Percentiles rank a stretch among this genome's conserved stretches.
Conservation (phyloP, 1,284 basidiomycete genomes). For the Sporisorium iseilematis-ciliati region DNA sequence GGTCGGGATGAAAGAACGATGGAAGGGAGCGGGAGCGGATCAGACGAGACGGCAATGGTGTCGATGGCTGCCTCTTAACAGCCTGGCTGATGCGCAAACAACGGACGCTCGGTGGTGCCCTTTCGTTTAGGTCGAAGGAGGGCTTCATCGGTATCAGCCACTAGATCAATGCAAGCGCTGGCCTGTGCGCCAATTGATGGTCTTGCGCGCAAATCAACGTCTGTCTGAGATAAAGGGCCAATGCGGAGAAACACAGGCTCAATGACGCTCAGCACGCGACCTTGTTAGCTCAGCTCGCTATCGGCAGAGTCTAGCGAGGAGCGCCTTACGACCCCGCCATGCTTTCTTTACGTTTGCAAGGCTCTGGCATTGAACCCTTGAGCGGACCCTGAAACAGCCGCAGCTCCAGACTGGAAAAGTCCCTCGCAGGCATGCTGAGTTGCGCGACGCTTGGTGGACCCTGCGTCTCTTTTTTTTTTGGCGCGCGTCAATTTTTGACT, state of each 20-base stretch:
- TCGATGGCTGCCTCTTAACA: background rate
- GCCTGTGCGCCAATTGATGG: background rate
- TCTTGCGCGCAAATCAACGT: slow-evolving; percentile 1
- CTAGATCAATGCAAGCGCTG: background rate
- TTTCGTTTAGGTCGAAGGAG: background rate
- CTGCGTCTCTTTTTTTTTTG: slow-evolving; percentile 4
- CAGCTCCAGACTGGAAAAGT: background rate
- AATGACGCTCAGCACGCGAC: background rate
- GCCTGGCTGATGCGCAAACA: background rate
- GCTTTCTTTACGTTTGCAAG: no score
- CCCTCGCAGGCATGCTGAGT: background rate
- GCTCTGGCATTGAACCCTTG: background rate
- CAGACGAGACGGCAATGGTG: no score
- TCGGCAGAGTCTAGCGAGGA: background rate
- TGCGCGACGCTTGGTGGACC: slow-evolving; percentile 2
- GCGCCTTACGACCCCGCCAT: background rate
- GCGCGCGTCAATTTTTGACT: background rate
- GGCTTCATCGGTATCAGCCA: no score
- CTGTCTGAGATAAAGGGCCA: background rate
- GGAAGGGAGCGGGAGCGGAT: background rate
- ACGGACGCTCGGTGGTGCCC: background rate
- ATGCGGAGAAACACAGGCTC: background rate
- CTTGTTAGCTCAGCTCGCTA: background rate
- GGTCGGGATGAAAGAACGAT: background rate
- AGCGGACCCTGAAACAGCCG: background rate